Evolutionary conservation across 192 early-diverging fungal species (phyloP).

Genomic region (Thoreauomyces humboldtii): DNA sequence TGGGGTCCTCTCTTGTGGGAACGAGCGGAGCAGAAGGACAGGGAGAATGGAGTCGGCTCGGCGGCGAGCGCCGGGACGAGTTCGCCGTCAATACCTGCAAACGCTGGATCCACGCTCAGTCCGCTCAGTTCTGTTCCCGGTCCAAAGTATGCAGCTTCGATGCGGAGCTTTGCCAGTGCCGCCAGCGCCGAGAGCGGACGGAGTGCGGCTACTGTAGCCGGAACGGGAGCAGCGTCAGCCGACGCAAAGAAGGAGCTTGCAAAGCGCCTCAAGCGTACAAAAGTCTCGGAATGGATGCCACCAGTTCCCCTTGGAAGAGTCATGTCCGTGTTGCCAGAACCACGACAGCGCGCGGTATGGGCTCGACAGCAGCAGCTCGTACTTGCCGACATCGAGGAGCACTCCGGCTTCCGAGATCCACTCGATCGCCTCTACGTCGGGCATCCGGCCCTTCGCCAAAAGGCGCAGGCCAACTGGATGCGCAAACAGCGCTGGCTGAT

Average conservation of each 20-base stretch:
- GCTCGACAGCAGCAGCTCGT: conserved; percentile 32
- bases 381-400: conserved; percentile 40
- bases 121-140: no score
- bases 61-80: no score
- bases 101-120: no score
- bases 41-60: background rate
- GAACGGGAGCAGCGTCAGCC: background rate
- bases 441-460: conserved; percentile 26
- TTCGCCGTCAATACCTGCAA: no score
- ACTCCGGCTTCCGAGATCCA: conserved; percentile 29
- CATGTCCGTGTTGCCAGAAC: conserved; percentile 34
- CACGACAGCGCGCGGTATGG: conserved; percentile 39
- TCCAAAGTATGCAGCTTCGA: conserved; percentile 13
- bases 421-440: conserved; percentile 36
- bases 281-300: conserved; percentile 40
- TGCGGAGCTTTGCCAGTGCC: conserved; percentile 19
- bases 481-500: conserved; percentile 42
- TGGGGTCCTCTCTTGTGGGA: conserved; percentile 64
- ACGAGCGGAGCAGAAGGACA: conserved; percentile 12
- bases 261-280: conserved; percentile 19
- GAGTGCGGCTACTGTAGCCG: conserved; percentile 9
- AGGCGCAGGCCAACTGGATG: conserved; percentile 47
- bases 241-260: conserved; percentile 16
- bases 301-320: conserved; percentile 27
- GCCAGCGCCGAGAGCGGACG: conserved; percentile 17